phyloP scores from a whole-genome alignment of 2,329 filamentous ascomycete genomes.

The Aspergillus sp. region DNA sequence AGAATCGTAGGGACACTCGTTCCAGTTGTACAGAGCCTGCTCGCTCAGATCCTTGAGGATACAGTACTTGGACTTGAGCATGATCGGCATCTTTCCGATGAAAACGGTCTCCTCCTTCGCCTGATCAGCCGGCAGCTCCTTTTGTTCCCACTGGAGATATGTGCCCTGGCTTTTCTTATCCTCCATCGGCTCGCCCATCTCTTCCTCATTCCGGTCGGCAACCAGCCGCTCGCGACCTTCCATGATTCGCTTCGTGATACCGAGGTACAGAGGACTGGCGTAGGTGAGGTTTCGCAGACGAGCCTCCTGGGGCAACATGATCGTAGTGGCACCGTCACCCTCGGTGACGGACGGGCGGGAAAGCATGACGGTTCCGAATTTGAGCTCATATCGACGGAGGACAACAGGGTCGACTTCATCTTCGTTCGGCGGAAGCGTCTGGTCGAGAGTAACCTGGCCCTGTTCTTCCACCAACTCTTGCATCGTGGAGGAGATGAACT shows the following conservation, averaged over 20 bases:
- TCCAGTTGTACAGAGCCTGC: conserved; percentile 82
- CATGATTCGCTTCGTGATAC: conserved; percentile 80
- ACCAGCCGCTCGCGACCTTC: conserved; percentile 76
- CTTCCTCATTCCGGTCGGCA: conserved; percentile 64
- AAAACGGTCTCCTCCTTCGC: conserved; percentile 73
- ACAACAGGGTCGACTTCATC: conserved; percentile 74
- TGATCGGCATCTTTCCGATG: conserved; percentile 93
- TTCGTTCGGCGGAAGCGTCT: conserved; percentile 75
- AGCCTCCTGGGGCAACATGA: conserved; percentile 90
- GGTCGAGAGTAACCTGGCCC: conserved; percentile 86
- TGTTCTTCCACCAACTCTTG: conserved; percentile 94
- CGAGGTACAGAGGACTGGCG: conserved; percentile 84
- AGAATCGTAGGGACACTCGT: conserved; percentile 97
- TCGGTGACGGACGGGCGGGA: conserved; percentile 89
- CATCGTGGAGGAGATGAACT: conserved; percentile 91
- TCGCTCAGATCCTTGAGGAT: conserved; percentile 81
- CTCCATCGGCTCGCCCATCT: conserved; percentile 53
- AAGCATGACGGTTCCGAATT: conserved; percentile 86
- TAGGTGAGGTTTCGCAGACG: conserved; percentile 95
- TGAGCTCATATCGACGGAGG: conserved; percentile 89
- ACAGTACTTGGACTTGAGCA: conserved; percentile 97
- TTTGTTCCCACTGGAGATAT: conserved; percentile 49
- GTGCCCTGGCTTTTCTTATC: conserved; percentile 46
- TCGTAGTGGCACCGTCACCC: conserved; percentile 81
- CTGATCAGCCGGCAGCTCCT: conserved; percentile 46